Evolutionary conservation across 441 rosid genomes (phyloP).

Genomic region (Populus hybrid): DNA sequence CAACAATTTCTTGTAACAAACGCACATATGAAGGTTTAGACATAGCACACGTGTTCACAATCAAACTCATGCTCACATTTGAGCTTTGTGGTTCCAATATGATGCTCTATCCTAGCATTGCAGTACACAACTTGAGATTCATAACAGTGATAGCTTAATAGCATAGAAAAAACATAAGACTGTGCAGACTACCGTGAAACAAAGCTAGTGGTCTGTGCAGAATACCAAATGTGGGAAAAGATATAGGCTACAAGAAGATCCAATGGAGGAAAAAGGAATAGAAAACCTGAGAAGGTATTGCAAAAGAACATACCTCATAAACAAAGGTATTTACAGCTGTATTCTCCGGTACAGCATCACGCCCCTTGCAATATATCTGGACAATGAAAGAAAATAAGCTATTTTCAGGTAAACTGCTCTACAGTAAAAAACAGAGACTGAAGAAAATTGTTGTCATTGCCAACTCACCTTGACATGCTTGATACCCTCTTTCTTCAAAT

Average conservation of each 20-base stretch:
- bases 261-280: not conserved
- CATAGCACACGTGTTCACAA: not conserved
- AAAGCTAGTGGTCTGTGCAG: not conserved
- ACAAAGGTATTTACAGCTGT: constrained; percentile 71
- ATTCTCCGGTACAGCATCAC: constrained; percentile 80
- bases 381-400: constrained; percentile 13
- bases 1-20: not conserved
- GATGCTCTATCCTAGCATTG: not conserved
- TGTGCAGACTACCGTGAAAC: not conserved
- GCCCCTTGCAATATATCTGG: constrained; percentile 80
- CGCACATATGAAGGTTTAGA: not conserved
- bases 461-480: constrained; percentile 70
- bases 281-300: not conserved
- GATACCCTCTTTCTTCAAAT: constrained; percentile 76
- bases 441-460: not conserved
- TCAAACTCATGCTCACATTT: not conserved
- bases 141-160: not conserved
- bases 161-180: not conserved
- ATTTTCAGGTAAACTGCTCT: not conserved
- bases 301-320: constrained; percentile 53
- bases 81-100: not conserved
- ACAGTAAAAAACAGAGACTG: not conserved
- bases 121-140: not conserved
- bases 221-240: not conserved
- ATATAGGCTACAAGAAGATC: not conserved